Evolutionary conservation across 192 early-diverging fungal genomes (phyloP).

Genomic region (Spinellus fusiger): DNA sequence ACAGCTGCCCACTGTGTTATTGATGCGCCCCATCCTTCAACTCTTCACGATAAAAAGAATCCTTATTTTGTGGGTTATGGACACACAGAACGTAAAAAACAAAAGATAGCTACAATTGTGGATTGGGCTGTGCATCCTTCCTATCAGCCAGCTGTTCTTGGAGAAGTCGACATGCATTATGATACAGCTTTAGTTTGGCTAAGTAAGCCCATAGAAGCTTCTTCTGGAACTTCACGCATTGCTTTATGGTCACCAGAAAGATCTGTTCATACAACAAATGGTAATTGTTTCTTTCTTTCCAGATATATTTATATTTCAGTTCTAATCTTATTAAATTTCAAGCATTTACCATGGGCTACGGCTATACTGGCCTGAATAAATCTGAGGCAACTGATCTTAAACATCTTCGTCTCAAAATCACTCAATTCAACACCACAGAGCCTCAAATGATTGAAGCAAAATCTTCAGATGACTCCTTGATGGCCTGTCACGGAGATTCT

Average conservation of each 20-base stretch:
- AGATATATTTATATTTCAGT: background rate
- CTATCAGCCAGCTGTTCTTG: background rate
- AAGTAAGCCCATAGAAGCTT: constrained; percentile 5
- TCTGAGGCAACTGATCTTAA: constrained; percentile 14
- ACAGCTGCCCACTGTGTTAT: constrained; percentile 15
- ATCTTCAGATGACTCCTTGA: background rate
- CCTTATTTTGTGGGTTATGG: constrained; percentile 26
- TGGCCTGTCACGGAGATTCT: constrained; percentile 29
- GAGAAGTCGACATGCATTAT: constrained; percentile 16
- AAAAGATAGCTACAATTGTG: background rate
- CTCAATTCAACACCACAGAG: background rate
- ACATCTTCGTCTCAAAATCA: constrained; percentile 15
- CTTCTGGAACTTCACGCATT: constrained; percentile 2
- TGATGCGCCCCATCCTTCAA: background rate
- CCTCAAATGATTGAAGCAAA: constrained; percentile 8
- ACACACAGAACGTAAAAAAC: constrained; percentile 7
- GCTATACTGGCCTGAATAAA: constrained; percentile 2
- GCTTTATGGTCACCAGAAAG: constrained; percentile 7
- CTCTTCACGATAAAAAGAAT: background rate
- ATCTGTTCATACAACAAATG: background rate
- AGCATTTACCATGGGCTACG: constrained; percentile 17
- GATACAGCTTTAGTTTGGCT: constrained; percentile 24
- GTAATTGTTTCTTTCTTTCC: constrained; percentile 1
- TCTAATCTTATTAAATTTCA: constrained; percentile 1
- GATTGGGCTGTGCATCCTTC: constrained; percentile 27